These are phyloP conservation scores for Trypanosoma vivax DNA, from an alignment of 208 protist species.

Conservation along the genomic window DNA sequence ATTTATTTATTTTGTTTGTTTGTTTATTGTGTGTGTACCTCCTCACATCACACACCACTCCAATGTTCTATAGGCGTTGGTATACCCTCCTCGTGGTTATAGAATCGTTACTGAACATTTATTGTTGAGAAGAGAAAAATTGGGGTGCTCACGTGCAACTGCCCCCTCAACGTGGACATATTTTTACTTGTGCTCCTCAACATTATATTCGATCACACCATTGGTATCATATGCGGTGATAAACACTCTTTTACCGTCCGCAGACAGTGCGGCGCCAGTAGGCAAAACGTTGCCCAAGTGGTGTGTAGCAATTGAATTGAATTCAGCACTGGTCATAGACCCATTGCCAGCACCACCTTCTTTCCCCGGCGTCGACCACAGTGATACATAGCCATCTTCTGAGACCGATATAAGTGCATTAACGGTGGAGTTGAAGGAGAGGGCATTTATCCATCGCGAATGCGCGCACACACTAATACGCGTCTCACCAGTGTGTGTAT, in stretches of 20 bases:
- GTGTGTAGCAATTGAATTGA: conserved; percentile 4
- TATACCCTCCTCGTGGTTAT: too few species aligned
- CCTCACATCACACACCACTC: too few species aligned
- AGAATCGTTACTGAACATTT: too few species aligned
- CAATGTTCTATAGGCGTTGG: too few species aligned
- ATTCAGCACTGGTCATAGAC: not conserved
- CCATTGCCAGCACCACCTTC: too few species aligned
- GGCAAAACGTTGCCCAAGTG: conserved; percentile 13
- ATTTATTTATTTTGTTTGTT: too few species aligned
- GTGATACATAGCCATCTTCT: conserved; percentile 45
- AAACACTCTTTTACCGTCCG: conserved; percentile 4
- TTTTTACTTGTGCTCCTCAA: conserved; percentile 1
- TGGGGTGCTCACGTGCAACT: too few species aligned
- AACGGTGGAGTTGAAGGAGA: conserved; percentile 18
- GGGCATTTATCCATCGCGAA: conserved; percentile 50
- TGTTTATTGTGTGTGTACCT: too few species aligned
- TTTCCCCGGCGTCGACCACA: conserved; percentile 29
- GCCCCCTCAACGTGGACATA: not conserved
- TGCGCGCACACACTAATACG: conserved; percentile 47
- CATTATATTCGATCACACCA: conserved; percentile 4
- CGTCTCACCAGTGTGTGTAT: conserved; percentile 19
- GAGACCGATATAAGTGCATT: conserved; percentile 30
- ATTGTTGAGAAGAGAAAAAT: too few species aligned
- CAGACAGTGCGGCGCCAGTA: conserved; percentile 16
- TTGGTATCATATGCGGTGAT: conserved; percentile 15